These are phyloP conservation scores for Podila clonocystis DNA, from an alignment of 192 early-diverging fungal genomes.

Conservation along the genomic window DNA sequence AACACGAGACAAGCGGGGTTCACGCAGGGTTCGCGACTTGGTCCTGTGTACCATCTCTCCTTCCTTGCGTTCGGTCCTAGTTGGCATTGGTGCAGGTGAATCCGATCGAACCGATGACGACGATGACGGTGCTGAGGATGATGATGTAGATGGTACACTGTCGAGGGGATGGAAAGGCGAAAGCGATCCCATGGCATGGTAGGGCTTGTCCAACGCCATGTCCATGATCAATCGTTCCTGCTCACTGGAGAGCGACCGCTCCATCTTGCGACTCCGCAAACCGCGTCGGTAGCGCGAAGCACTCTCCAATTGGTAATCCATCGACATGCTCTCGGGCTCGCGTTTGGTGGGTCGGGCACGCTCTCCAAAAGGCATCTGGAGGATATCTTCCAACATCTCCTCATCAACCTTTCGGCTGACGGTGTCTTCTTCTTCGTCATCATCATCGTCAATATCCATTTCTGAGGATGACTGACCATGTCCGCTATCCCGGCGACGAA, in stretches of 20 bases:
- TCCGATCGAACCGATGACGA: slow-evolving; percentile 11
- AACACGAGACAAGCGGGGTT: too few relatives aligned
- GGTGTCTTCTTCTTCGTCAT: slow-evolving; percentile 4
- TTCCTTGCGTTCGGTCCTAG: not conserved
- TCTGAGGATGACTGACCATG: slow-evolving; percentile 44
- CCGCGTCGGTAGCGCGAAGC: slow-evolving; percentile 12
- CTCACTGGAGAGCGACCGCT: slow-evolving; percentile 21
- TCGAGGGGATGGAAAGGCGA: slow-evolving; percentile 10
- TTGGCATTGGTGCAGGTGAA: slow-evolving; percentile 12
- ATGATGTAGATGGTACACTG: slow-evolving; percentile 6
- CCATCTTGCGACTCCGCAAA: slow-evolving; percentile 22
- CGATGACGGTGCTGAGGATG: slow-evolving; percentile 20
- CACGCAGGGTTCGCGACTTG: not conserved
- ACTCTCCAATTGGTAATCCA: slow-evolving; percentile 31
- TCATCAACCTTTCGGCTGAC: slow-evolving; percentile 12
- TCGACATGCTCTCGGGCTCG: slow-evolving; percentile 20
- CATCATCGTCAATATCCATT: slow-evolving; percentile 45
- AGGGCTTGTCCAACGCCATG: slow-evolving; percentile 32
- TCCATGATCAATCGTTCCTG: slow-evolving; percentile 38
- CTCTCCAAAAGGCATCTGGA: not conserved
- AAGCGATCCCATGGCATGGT: not conserved
- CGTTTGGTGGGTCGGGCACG: slow-evolving; percentile 14
- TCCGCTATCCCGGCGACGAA: slow-evolving; percentile 46
- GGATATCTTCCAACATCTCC: slow-evolving; percentile 3
- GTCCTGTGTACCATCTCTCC: not conserved